Percentiles rank a stretch among this genome's conserved stretches.
These are phyloP conservation scores for Colletotrichum zoysiae DNA, from an alignment of 2,329 filamentous ascomycete species.

Conservation along the genomic window DNA sequence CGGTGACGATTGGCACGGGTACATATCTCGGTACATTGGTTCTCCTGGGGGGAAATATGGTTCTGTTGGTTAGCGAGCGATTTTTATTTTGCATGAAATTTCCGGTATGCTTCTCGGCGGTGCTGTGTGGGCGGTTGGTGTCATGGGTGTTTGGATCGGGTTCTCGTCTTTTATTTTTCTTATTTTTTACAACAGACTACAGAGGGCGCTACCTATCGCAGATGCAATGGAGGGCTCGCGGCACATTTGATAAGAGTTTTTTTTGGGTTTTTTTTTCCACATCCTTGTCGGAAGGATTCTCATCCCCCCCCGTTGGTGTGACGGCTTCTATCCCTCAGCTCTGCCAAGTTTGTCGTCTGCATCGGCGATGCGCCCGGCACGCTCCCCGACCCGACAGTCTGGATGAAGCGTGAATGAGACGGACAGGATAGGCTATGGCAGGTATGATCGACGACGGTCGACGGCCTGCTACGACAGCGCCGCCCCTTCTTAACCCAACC, in stretches of 20 bases:
- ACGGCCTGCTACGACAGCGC: no score
- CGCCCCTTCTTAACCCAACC: no score
- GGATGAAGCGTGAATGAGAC: neutral
- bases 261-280: no score
- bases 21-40: slow-evolving; percentile 21
- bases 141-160: neutral
- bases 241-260: neutral
- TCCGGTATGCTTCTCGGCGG: slow-evolving; percentile 10
- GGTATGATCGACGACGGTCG: neutral
- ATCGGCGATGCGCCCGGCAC: neutral
- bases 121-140: neutral
- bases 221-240: neutral
- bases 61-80: slow-evolving; percentile 35
- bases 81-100: neutral
- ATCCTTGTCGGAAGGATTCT: neutral
- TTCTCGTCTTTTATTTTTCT: neutral
- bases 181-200: neutral
- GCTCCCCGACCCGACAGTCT: neutral
- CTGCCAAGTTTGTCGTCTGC: neutral
- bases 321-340: neutral
- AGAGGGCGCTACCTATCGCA: neutral
- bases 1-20: neutral
- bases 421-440: neutral
- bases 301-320: neutral
- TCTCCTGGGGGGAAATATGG: neutral